These are phyloP conservation scores for Apiospora kogelbergensis DNA, from an alignment of 2,329 filamentous ascomycete species.

Conservation along the genomic window DNA sequence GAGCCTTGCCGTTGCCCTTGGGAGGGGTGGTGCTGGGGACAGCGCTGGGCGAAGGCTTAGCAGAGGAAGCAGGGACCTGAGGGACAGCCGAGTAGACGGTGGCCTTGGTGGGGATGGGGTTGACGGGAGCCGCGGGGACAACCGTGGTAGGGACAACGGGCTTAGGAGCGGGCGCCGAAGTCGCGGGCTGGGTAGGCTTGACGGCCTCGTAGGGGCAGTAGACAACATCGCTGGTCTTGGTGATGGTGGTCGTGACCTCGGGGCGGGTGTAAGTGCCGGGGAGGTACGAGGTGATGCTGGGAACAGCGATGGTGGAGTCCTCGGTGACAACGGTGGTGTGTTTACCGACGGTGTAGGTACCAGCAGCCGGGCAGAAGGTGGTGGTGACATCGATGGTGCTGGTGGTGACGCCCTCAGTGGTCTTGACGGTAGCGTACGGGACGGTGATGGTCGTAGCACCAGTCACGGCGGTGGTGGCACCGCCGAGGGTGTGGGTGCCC, in stretches of 20 bases:
- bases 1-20: constrained; percentile 39
- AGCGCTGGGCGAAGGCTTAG: constrained; percentile 14
- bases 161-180: constrained; percentile 18
- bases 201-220: constrained; percentile 63
- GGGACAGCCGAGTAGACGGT: constrained; percentile 23
- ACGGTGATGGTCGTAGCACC: constrained; percentile 67
- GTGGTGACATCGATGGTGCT: constrained; percentile 69
- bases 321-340: constrained; percentile 60
- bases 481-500: constrained; percentile 69
- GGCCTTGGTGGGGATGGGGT: constrained; percentile 17
- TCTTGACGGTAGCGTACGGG: constrained; percentile 67
- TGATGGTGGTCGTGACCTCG: constrained; percentile 66
- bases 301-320: constrained; percentile 61
- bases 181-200: constrained; percentile 23
- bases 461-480: constrained; percentile 69
- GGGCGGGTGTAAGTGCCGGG: constrained; percentile 75
- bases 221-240: constrained; percentile 66
- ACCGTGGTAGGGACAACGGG: constrained; percentile 21
- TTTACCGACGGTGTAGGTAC: constrained; percentile 74
- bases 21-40: constrained; percentile 31
- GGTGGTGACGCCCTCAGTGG: constrained; percentile 59
- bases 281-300: constrained; percentile 61
- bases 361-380: constrained; percentile 70
- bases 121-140: constrained; percentile 25
- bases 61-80: constrained; percentile 20